These are phyloP conservation scores for Colletotrichum orchidophilum DNA, from an alignment of 2,329 filamentous ascomycete genomes.

Conservation along the genomic window DNA sequence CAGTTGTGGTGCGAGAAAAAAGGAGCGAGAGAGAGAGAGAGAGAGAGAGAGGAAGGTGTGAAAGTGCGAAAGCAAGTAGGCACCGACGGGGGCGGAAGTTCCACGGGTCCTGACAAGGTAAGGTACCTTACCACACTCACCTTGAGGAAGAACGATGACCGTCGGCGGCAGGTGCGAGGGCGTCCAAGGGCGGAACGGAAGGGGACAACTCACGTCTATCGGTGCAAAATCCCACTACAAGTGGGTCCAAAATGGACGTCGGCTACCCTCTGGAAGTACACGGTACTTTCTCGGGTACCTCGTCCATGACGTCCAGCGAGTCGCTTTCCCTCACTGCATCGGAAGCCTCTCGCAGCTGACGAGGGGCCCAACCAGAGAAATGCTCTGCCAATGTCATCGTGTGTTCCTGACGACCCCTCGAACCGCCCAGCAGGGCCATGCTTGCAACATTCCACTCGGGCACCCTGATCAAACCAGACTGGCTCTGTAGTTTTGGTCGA, in stretches of 20 bases:
- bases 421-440: neutral
- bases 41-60: neutral
- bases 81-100: conserved; percentile 8
- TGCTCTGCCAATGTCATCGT: neutral
- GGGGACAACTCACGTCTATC: conserved; percentile 34
- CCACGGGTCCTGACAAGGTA: conserved; percentile 20
- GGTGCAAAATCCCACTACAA: conserved; percentile 37
- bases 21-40: neutral
- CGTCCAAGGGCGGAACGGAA: conserved; percentile 33
- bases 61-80: neutral
- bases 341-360: conserved; percentile 2
- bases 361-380: neutral
- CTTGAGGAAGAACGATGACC: neutral
- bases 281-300: neutral
- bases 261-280: conserved; percentile 15
- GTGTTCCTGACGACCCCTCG: conserved; percentile 1
- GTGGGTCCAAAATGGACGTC: conserved; percentile 35
- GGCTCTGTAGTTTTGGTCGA: neutral
- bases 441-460: neutral
- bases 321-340: neutral
- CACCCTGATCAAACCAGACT: neutral
- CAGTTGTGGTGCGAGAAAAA: too few species aligned
- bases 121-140: too few species aligned
- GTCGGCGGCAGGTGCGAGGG: conserved; percentile 29
- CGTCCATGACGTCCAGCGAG: conserved; percentile 23